These are phyloP conservation scores for Pistacia atlantica DNA, from an alignment of 345 rosid species.

Conservation along the genomic window DNA sequence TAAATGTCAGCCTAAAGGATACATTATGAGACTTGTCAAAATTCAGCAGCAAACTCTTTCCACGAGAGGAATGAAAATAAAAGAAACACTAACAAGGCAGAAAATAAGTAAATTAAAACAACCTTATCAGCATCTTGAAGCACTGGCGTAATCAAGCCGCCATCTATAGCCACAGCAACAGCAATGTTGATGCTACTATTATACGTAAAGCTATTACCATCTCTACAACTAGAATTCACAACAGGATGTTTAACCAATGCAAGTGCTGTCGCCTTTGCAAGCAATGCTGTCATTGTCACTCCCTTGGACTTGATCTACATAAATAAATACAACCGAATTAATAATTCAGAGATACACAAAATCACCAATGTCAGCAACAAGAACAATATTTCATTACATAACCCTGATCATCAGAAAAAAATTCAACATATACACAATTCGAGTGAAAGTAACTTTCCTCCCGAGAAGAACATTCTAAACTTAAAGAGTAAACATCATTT, in stretches of 20 bases:
- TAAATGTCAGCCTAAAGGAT: constrained; percentile 80
- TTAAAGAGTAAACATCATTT: too few relatives aligned
- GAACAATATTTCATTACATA: background rate
- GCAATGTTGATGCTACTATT: constrained; percentile 86
- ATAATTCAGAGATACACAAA: background rate
- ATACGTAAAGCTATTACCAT: constrained; percentile 87
- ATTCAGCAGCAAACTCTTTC: background rate
- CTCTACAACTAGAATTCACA: constrained; percentile 86
- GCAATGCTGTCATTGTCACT: constrained; percentile 93
- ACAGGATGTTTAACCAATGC: constrained; percentile 83
- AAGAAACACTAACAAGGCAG: background rate
- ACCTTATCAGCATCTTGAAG: constrained; percentile 99
- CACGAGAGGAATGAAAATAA: background rate
- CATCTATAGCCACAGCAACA: constrained; percentile 95
- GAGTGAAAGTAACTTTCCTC: too few relatives aligned
- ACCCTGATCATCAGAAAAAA: background rate
- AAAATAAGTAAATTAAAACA: constrained; percentile 14
- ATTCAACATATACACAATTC: too few relatives aligned
- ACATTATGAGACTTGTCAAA: background rate
- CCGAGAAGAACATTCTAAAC: too few relatives aligned
- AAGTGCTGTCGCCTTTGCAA: constrained; percentile 93
- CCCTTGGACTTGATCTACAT: constrained; percentile 91
- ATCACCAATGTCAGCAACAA: background rate
- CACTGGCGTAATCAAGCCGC: constrained; percentile 93
- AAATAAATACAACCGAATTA: constrained; percentile 17